phyloP scores from a whole-genome alignment of 2,329 filamentous ascomycete species.

The Lachnellula cervina region DNA sequence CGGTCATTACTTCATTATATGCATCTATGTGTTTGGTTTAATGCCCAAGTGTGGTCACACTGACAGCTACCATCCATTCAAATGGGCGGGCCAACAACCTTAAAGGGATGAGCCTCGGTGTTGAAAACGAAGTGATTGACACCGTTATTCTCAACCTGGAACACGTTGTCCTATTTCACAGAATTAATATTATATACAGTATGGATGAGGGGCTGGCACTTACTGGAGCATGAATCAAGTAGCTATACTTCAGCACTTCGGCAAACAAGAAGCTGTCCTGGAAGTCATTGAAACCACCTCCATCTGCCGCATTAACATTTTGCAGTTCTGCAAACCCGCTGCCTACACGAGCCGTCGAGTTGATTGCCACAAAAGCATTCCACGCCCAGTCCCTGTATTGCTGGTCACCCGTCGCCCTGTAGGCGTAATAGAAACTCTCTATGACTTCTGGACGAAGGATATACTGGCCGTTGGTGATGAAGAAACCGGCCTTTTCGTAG shows the following conservation, averaged over 20 bases:
- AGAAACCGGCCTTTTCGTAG: conserved; percentile 67
- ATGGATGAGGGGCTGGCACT: conserved; percentile 7
- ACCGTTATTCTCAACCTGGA: conserved; percentile 48
- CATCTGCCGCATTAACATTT: conserved; percentile 59
- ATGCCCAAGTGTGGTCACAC: no score
- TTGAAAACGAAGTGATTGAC: conserved; percentile 57
- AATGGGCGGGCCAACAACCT: conserved; percentile 33
- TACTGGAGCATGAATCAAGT: conserved; percentile 50
- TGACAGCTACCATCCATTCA: neutral
- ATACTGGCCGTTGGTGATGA: conserved; percentile 57
- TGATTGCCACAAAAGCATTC: conserved; percentile 69
- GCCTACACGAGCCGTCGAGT: conserved; percentile 54
- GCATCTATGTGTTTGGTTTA: no score
- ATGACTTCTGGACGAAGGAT: conserved; percentile 75
- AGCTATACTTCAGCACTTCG: conserved; percentile 81
- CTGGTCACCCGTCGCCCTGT: conserved; percentile 67
- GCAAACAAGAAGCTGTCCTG: conserved; percentile 89
- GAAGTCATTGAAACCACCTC: conserved; percentile 60
- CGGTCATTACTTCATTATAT: no score
- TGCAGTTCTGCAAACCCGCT: conserved; percentile 63
- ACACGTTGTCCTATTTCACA: conserved; percentile 35
- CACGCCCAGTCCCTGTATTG: conserved; percentile 83
- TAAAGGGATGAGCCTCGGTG: conserved; percentile 60
- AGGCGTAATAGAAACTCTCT: conserved; percentile 84
- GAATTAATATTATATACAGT: conserved; percentile 7